phyloP scores from a whole-genome alignment of 2,329 filamentous ascomycete genomes.

The Beauveria varroae region DNA sequence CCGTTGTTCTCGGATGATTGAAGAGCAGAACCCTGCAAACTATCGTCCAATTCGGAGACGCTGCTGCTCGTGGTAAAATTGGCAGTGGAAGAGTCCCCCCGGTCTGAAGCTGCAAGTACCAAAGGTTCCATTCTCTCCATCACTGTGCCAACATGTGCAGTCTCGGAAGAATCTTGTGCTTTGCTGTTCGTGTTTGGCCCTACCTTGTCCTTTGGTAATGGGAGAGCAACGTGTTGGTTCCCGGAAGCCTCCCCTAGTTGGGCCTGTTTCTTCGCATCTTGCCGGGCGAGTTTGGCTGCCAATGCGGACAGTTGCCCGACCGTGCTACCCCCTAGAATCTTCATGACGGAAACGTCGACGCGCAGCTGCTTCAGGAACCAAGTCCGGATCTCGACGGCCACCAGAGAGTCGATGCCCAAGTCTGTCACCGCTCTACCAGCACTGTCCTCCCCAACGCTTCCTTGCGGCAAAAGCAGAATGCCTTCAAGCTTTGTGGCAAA shows the following conservation, averaged over 20 bases:
- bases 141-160: too few relatives aligned
- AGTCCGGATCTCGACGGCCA: slow-evolving; percentile 30
- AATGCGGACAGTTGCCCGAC: not conserved
- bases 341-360: slow-evolving; percentile 37
- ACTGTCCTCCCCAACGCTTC: not conserved
- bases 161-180: not conserved
- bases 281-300: not conserved
- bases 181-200: not conserved
- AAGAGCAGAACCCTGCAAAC: not conserved
- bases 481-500: not conserved
- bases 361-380: slow-evolving; percentile 40
- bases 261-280: not conserved
- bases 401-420: slow-evolving; percentile 23
- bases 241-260: not conserved
- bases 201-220: not conserved
- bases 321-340: slow-evolving; percentile 23
- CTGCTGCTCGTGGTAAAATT: not conserved
- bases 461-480: not conserved
- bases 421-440: slow-evolving; percentile 11
- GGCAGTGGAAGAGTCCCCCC: not conserved
- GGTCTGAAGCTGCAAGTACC: not conserved
- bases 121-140: not conserved
- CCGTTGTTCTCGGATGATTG: not conserved
- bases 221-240: not conserved
- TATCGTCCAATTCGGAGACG: not conserved